phyloP scores from a whole-genome alignment of 2,329 filamentous ascomycete species.

The Aspergillus candidus region DNA sequence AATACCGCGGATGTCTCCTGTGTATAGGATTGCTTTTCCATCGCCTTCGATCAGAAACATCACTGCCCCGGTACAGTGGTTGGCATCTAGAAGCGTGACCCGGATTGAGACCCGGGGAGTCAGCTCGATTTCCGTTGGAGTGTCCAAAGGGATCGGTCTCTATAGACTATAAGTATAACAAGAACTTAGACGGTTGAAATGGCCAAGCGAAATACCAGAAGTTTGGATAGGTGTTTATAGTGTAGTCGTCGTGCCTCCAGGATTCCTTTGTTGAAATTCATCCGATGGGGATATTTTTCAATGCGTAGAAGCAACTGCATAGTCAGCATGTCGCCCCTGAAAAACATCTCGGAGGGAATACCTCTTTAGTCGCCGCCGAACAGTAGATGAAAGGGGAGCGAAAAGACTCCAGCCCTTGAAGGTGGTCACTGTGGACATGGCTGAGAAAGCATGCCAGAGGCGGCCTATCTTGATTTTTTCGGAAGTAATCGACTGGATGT shows the following conservation, averaged over 20 bases:
- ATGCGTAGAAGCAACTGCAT: conserved; percentile 64
- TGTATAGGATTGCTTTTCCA: conserved; percentile 72
- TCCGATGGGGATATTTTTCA: conserved; percentile 69
- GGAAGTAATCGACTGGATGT: conserved; percentile 71
- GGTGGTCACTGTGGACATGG: conserved; percentile 88
- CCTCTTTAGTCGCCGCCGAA: conserved; percentile 72
- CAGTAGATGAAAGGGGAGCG: conserved; percentile 84
- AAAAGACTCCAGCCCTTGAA: conserved; percentile 70
- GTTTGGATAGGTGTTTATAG: conserved; percentile 66
- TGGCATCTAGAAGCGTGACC: conserved; percentile 83
- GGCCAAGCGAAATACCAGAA: conserved; percentile 49
- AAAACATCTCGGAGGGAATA: conserved; percentile 14
- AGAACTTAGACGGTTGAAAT: too few species aligned
- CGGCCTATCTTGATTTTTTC: conserved; percentile 46
- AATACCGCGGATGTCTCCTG: conserved; percentile 69
- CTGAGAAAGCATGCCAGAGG: conserved; percentile 80
- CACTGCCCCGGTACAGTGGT: conserved; percentile 82
- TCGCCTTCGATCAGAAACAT: conserved; percentile 85
- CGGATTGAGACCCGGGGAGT: conserved; percentile 61
- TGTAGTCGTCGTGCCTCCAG: conserved; percentile 67
- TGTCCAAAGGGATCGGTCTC: conserved; percentile 77
- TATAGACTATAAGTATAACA: conserved; percentile 22
- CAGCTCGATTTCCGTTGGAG: conserved; percentile 70
- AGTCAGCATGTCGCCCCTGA: neutral
- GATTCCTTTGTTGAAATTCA: conserved; percentile 74